phyloP scores from a whole-genome alignment of 768 basidiomycete species.

The Infundibulicybe gibba region DNA sequence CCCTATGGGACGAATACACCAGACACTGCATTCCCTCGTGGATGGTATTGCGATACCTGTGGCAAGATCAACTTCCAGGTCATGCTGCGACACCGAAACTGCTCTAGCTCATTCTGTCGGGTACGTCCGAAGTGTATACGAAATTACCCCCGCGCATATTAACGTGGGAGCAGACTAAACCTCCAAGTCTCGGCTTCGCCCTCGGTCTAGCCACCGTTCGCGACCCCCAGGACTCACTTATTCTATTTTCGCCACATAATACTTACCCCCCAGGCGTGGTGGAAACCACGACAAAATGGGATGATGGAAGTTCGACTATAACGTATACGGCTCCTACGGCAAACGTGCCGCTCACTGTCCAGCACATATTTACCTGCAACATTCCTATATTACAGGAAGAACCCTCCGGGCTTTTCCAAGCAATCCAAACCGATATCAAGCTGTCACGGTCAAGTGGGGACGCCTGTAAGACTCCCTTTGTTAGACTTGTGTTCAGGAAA shows the following conservation, averaged over 20 bases:
- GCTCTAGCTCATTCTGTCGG: constrained; percentile 35
- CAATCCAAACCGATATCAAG: constrained; percentile 34
- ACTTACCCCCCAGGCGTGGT: constrained; percentile 16
- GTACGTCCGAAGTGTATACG: constrained; percentile 19
- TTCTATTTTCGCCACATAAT: constrained; percentile 26
- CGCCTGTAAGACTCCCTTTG: constrained; percentile 13
- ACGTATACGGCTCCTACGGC: constrained; percentile 19
- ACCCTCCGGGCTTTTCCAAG: constrained; percentile 30
- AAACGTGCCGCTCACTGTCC: constrained; percentile 14
- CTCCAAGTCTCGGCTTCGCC: constrained; percentile 16
- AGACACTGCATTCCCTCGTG: constrained; percentile 34
- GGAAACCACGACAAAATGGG: constrained; percentile 15
- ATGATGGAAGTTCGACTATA: constrained; percentile 30
- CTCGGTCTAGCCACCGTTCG: constrained; percentile 25
- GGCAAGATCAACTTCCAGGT: constrained; percentile 45
- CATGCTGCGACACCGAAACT: constrained; percentile 43
- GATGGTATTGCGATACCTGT: constrained; percentile 47
- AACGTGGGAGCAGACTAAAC: constrained; percentile 10
- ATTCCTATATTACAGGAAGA: constrained; percentile 30
- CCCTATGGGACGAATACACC: constrained; percentile 18
- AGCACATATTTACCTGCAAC: constrained; percentile 51
- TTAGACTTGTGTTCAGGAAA: neutral
- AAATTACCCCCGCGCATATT: neutral
- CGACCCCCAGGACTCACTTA: constrained; percentile 29
- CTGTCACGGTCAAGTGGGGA: constrained; percentile 24